Percentiles rank a stretch among this genome's conserved stretches.
Evolutionary conservation across 2,329 filamentous ascomycete genomes (phyloP).

Genomic region (Thermoascus crustaceus): DNA sequence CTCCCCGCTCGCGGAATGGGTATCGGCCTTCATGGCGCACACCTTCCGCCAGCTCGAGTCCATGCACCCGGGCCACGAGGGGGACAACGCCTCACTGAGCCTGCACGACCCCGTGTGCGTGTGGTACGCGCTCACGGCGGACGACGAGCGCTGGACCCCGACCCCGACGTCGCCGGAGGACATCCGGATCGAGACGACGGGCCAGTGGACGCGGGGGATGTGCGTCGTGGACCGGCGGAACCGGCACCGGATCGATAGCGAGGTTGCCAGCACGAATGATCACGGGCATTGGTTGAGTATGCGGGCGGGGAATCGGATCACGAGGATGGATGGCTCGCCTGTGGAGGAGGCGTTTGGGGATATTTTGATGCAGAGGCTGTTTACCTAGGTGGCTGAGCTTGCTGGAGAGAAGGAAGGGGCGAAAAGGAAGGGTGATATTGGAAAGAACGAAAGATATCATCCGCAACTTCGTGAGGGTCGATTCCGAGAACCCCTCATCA

Average conservation of each 20-base stretch:
- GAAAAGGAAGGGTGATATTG: too few species aligned
- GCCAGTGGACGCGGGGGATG: slow-evolving; percentile 93
- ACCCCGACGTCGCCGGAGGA: slow-evolving; percentile 59
- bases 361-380: slow-evolving; percentile 58
- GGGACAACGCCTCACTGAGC: slow-evolving; percentile 49
- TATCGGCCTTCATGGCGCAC: slow-evolving; percentile 61
- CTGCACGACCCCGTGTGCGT: slow-evolving; percentile 72
- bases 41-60: slow-evolving; percentile 61
- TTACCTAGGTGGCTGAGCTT: slow-evolving; percentile 35
- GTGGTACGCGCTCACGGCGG: slow-evolving; percentile 63
- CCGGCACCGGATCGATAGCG: slow-evolving; percentile 36
- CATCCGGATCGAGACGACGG: slow-evolving; percentile 77
- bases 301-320: slow-evolving; percentile 69
- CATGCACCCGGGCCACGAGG: slow-evolving; percentile 47
- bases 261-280: slow-evolving; percentile 59
- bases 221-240: slow-evolving; percentile 70
- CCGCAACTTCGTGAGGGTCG: too few species aligned
- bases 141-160: slow-evolving; percentile 31
- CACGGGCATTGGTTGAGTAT: slow-evolving; percentile 66
- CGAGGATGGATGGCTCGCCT: slow-evolving; percentile 61
- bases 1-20: slow-evolving; percentile 68
- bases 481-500: too few species aligned
- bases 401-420: neutral
- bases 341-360: slow-evolving; percentile 56
- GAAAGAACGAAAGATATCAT: too few species aligned